Base-by-base conservation (phyloP, 2,329 filamentous ascomycete genomes). In the Pseudogymnoascus sp. region DNA sequence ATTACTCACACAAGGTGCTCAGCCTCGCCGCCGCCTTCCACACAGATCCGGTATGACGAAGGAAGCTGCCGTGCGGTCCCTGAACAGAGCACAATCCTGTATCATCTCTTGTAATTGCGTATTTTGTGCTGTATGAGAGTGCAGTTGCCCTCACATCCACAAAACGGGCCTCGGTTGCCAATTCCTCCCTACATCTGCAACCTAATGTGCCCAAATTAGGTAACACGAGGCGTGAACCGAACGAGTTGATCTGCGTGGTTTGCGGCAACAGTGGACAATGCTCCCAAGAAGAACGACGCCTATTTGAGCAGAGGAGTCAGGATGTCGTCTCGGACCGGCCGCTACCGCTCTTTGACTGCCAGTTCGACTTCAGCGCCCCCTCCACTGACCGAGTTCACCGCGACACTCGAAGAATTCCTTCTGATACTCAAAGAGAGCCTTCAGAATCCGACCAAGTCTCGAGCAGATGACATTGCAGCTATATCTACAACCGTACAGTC, bases 291-390 rank as follows among this genome's bases (percentile, higher is more conserved):
- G 8, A 33, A 33, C 49, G 49, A 19, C 49, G 14, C 28, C n/a
- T 55, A 55, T 25, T 41, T 60, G 58, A 60, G 58, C 19, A 60
- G 25, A 60, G 58, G 38, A 25, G 64, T 66, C 64, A 80, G 71
- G 71, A 84, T 84, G 79, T 78, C 82, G 65, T 73, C 77, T 64
- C 78, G 78, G 66, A 75, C 80, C 62, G 78, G 83, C 72, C 81
- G 85, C 64, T 85, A 85, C 70, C 83, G 85, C 67, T 86, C 85
- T 64, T 87, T 84, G 63, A 88, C 85, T 42, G 83, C 84, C 64
- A 78, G 83, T 64, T 87, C 85, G 45, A 78, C 76, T 55, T 49
- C 60, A 16, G 25, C 39, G 8, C 77, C 82, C 59, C 77, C 79
- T 65, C 74, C 80, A 60, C 81, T 77, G 61, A 83, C 84, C 66